These are phyloP conservation scores for Pholiota adiposa DNA, from an alignment of 1,284 basidiomycete genomes.

Conservation along the genomic window DNA sequence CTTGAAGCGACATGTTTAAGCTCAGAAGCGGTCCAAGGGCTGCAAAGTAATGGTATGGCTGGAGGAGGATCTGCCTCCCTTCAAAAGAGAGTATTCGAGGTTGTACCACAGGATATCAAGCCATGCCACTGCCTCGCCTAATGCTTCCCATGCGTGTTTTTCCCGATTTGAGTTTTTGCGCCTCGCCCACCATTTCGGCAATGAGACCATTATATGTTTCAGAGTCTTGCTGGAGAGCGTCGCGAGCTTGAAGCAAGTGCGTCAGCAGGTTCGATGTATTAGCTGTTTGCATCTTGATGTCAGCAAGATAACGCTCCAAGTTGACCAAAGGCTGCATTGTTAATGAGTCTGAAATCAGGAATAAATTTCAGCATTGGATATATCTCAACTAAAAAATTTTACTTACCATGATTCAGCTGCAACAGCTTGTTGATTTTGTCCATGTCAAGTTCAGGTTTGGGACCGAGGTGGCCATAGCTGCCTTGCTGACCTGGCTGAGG, in stretches of 20 bases:
- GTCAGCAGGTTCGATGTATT: conserved; percentile 77
- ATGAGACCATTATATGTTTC: conserved; percentile 85
- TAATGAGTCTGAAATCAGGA: conserved; percentile 59
- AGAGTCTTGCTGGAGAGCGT: conserved; percentile 85
- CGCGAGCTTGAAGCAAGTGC: conserved; percentile 80
- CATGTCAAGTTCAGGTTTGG: conserved; percentile 73
- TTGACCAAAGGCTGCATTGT: conserved; percentile 68
- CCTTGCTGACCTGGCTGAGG: conserved; percentile 51
- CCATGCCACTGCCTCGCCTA: conserved; percentile 57
- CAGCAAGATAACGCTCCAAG: conserved; percentile 68
- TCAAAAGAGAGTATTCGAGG: background rate
- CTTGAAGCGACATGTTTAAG: too few relatives aligned
- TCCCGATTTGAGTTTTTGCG: conserved; percentile 75
- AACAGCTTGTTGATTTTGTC: conserved; percentile 68
- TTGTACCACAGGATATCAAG: conserved; percentile 18
- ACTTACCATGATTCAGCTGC: conserved; percentile 68
- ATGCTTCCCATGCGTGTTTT: conserved; percentile 49
- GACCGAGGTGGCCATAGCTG: conserved; percentile 57
- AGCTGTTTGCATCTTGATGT: conserved; percentile 71
- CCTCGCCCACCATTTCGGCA: conserved; percentile 81
- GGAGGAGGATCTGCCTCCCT: too few relatives aligned
- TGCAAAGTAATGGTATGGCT: too few relatives aligned
- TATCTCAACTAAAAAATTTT: background rate
- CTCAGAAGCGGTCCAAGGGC: too few relatives aligned
- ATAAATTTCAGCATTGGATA: background rate